A percentile compares a stretch with the other conserved stretches of the same genome.
phyloP scores from a whole-genome alignment of 371 early-diverging fungal genomes.

The Mortierella sp. region DNA sequence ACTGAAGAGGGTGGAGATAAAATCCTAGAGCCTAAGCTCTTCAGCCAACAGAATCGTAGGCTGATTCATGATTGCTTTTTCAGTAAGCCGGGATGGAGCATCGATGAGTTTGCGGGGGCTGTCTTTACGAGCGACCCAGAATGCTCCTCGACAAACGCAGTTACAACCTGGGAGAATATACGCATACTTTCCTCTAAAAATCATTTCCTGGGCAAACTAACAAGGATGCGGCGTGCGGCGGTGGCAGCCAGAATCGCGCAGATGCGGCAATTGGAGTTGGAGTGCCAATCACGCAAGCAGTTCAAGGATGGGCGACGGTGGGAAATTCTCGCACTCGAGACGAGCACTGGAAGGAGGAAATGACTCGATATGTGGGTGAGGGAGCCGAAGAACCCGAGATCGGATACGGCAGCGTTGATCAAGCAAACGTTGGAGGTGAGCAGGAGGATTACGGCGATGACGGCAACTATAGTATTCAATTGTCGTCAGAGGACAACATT shows the following conservation, averaged over 20 bases:
- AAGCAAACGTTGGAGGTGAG: slow-evolving; percentile 10
- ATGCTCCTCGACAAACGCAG: slow-evolving; percentile 25
- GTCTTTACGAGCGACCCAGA: slow-evolving; percentile 21
- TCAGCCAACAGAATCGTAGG: slow-evolving; percentile 12
- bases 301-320: slow-evolving; percentile 13
- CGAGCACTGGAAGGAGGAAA: slow-evolving; percentile 19
- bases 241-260: slow-evolving; percentile 15
- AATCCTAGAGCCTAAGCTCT: slow-evolving; percentile 12
- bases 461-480: slow-evolving; percentile 16
- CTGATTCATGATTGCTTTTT: slow-evolving; percentile 21
- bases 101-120: slow-evolving; percentile 15
- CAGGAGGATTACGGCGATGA: slow-evolving; percentile 16
- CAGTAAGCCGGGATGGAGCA: slow-evolving; percentile 14
- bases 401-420: slow-evolving; percentile 15
- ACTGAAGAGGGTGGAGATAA: slow-evolving; percentile 11
- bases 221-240: slow-evolving; percentile 15
- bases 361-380: slow-evolving; percentile 20
- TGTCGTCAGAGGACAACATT: slow-evolving; percentile 31
- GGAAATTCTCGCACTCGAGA: slow-evolving; percentile 23
- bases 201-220: slow-evolving; percentile 16
- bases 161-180: slow-evolving; percentile 19
- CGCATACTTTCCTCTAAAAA: slow-evolving; percentile 11
- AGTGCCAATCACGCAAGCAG: slow-evolving; percentile 15
- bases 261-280: slow-evolving; percentile 23
- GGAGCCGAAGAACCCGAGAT: slow-evolving; percentile 13